Evolutionary conservation across 1,139 yeast species (phyloP).

Genomic region (Pichia sp.): DNA sequence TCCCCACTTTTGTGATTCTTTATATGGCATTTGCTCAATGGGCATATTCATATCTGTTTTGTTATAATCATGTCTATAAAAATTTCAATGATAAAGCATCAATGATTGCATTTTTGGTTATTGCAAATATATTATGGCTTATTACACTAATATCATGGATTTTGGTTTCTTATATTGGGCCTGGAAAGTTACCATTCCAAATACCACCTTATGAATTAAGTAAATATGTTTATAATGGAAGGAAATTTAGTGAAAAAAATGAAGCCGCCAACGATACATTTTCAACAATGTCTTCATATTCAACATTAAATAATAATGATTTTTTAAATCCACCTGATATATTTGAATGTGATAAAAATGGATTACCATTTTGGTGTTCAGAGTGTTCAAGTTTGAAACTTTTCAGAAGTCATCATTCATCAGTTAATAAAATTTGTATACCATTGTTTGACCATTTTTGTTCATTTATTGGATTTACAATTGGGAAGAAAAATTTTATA

Average conservation of each 20-base stretch:
- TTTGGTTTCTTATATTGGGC: constrained; percentile 24
- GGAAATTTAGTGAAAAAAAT: background rate
- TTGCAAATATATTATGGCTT: constrained; percentile 20
- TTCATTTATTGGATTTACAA: constrained; percentile 51
- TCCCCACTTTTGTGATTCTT: constrained; percentile 21
- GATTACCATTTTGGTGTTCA: constrained; percentile 59
- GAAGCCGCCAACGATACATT: background rate
- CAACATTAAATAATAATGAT: constrained; percentile 15
- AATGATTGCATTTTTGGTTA: constrained; percentile 30
- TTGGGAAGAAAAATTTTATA: constrained; percentile 51
- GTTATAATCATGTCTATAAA: constrained; percentile 25
- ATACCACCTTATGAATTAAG: constrained; percentile 30
- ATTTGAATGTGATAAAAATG: constrained; percentile 53
- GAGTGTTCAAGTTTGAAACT: constrained; percentile 47
- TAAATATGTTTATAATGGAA: constrained; percentile 19
- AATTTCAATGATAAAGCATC: constrained; percentile 18
- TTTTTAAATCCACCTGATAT: constrained; percentile 36
- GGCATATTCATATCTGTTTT: constrained; percentile 29
- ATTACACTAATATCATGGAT: constrained; percentile 23
- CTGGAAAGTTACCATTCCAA: constrained; percentile 25
- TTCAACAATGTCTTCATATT: constrained; percentile 1
- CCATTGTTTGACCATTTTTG: constrained; percentile 65
- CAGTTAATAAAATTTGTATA: constrained; percentile 40
- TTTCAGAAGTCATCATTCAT: constrained; percentile 53
- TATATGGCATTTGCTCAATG: constrained; percentile 28